Conservation (phyloP, 164 flowering plant species). For the Kalanchoe fedtschenkoi region DNA sequence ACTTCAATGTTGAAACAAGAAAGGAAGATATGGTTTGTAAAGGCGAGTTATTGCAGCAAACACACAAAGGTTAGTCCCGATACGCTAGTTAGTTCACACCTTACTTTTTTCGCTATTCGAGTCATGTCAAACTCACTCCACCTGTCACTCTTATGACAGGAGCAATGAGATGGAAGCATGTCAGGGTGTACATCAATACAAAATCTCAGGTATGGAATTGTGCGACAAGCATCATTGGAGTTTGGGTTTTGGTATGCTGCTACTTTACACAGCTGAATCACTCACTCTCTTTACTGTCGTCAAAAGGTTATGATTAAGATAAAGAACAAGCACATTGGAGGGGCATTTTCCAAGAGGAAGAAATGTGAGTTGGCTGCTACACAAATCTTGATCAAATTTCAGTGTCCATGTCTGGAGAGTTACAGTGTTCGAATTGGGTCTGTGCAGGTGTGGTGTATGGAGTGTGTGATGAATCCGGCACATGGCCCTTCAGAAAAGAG, state of each 20-base stretch:
- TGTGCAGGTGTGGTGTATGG: constrained; percentile 63
- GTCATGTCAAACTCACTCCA: not conserved
- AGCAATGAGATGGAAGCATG: constrained; percentile 41
- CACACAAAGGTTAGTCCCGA: constrained; percentile 39
- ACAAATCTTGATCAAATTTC: not conserved
- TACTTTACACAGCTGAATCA: not conserved
- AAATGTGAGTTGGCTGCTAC: constrained; percentile 46
- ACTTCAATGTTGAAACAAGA: constrained; percentile 20
- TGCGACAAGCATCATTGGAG: not conserved
- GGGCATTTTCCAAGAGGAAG: constrained; percentile 73
- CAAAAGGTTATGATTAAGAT: constrained; percentile 70
- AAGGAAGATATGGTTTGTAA: constrained; percentile 30
- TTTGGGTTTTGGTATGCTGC: too few species aligned
- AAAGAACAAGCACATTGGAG: constrained; percentile 78
- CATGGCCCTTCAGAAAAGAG: constrained; percentile 49
- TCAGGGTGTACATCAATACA: constrained; percentile 58
- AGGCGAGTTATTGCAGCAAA: constrained; percentile 58
- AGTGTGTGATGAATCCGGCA: constrained; percentile 44
- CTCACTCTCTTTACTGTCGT: not conserved
- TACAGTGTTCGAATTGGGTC: not conserved
- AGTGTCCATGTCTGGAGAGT: not conserved
- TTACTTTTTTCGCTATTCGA: not conserved
- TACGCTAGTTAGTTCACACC: not conserved
- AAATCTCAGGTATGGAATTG: constrained; percentile 39
- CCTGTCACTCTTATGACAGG: constrained; percentile 30